A percentile compares a stretch with the other conserved stretches of the same genome.
Conservation (phyloP, 2,329 filamentous ascomycete genomes). For the Fusarium annulatum region DNA sequence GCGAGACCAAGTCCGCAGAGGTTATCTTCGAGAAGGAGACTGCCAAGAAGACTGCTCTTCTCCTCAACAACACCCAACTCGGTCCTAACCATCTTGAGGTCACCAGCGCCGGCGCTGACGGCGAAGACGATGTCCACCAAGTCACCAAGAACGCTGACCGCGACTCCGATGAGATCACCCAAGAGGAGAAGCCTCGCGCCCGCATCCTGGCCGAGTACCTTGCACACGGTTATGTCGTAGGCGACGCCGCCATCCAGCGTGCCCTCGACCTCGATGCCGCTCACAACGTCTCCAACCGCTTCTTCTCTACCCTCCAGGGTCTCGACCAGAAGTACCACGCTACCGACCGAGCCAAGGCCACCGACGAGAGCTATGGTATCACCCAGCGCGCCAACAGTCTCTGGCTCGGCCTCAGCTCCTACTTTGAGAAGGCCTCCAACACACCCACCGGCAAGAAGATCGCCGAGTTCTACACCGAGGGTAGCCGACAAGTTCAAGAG, state of each 20-base stretch:
- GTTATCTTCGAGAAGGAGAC: conserved; percentile 98
- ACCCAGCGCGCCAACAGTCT: conserved; percentile 75
- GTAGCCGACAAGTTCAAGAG: conserved; percentile 90
- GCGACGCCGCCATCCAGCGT: conserved; percentile 77
- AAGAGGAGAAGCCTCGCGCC: conserved; percentile 96
- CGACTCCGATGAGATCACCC: conserved; percentile 77
- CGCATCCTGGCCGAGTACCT: conserved; percentile 97
- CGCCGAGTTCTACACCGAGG: conserved; percentile 85
- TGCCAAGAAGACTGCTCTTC: conserved; percentile 94
- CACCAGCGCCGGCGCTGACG: conserved; percentile 72
- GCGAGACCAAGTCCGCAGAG: conserved; percentile 82
- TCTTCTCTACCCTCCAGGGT: conserved; percentile 78
- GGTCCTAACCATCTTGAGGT: conserved; percentile 86
- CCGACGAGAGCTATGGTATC: conserved; percentile 88
- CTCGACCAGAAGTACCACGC: conserved; percentile 91
- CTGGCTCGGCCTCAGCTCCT: conserved; percentile 77
- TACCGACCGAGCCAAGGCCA: conserved; percentile 83
- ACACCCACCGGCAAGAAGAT: conserved; percentile 91
- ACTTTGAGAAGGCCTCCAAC: conserved; percentile 92
- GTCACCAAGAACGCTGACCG: conserved; percentile 66
- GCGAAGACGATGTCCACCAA: conserved; percentile 70
- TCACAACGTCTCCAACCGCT: conserved; percentile 85
- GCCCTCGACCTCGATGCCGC: conserved; percentile 90
- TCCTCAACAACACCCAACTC: conserved; percentile 96
- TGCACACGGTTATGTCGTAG: conserved; percentile 90